phyloP scores from a whole-genome alignment of 305 asterid species.

The Fraxinus angustifolia region DNA sequence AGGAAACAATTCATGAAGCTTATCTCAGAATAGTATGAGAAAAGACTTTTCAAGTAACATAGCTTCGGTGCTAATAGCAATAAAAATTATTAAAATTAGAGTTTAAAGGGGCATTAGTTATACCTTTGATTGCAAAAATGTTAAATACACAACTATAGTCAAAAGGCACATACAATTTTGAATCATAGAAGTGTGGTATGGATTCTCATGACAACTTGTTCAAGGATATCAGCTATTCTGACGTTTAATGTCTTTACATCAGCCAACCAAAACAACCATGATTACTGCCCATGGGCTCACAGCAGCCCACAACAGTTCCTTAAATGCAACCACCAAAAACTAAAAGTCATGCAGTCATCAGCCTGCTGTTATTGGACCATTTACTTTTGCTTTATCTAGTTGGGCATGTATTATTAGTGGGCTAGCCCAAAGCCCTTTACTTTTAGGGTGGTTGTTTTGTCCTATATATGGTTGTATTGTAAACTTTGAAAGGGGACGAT shows the following conservation, averaged over 20 bases:
- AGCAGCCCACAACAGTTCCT: neutral
- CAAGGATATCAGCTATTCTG: neutral
- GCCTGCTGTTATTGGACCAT: neutral
- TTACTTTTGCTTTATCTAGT: neutral
- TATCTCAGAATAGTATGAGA: neutral
- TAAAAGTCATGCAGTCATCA: neutral
- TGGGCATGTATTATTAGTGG: neutral
- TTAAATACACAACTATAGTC: neutral
- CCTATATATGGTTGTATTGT: neutral
- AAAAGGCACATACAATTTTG: neutral
- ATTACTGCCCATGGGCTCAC: neutral
- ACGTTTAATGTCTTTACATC: neutral
- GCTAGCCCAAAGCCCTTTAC: neutral
- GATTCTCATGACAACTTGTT: neutral
- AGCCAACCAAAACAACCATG: neutral
- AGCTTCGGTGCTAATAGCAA: neutral
- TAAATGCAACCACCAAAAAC: neutral
- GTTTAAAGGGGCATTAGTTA: neutral
- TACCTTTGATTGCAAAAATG: neutral
- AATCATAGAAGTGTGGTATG: neutral
- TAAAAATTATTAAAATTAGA: neutral
- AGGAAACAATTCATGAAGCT: neutral
- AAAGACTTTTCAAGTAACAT: neutral
- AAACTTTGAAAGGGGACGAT: neutral
- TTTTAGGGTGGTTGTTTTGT: no score